Evolutionary conservation across 495 filamentous ascomycete species (phyloP).

Genomic region (Aspergillus bridgeri): DNA sequence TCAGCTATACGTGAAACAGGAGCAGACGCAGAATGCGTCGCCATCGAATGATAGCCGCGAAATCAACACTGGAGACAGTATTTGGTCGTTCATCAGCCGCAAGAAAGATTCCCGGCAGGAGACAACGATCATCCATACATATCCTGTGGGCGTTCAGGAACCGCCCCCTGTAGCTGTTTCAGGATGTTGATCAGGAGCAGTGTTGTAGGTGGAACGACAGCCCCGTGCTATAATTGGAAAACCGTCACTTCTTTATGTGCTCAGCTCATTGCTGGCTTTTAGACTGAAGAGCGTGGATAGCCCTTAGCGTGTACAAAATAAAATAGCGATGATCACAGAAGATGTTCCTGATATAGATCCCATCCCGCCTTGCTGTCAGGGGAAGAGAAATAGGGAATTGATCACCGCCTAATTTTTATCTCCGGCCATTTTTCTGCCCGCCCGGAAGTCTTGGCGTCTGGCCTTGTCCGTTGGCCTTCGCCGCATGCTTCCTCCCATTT

Average conservation of each 20-base stretch:
- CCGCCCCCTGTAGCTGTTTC: too few species aligned
- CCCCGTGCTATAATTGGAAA: too few species aligned
- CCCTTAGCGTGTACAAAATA: background rate
- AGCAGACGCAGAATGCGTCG: background rate
- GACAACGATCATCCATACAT: background rate
- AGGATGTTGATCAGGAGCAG: background rate
- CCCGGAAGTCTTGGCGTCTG: background rate
- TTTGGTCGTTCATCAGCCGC: background rate
- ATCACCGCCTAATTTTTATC: background rate
- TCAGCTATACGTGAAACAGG: background rate
- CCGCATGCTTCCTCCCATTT: conserved; percentile 20
- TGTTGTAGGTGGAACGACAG: background rate
- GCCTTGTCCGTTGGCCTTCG: background rate
- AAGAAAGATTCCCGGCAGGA: background rate
- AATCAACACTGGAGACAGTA: background rate
- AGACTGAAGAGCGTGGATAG: background rate
- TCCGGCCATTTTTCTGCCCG: background rate
- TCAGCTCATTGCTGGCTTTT: background rate
- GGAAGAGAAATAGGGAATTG: background rate
- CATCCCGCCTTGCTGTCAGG: too few species aligned
- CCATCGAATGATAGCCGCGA: background rate
- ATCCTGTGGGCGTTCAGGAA: background rate
- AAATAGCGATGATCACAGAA: background rate
- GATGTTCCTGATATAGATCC: background rate
- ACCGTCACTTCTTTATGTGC: too few species aligned